These are phyloP conservation scores for Colletotrichum simmondsii DNA, from an alignment of 2,329 filamentous ascomycete genomes.

Conservation along the genomic window DNA sequence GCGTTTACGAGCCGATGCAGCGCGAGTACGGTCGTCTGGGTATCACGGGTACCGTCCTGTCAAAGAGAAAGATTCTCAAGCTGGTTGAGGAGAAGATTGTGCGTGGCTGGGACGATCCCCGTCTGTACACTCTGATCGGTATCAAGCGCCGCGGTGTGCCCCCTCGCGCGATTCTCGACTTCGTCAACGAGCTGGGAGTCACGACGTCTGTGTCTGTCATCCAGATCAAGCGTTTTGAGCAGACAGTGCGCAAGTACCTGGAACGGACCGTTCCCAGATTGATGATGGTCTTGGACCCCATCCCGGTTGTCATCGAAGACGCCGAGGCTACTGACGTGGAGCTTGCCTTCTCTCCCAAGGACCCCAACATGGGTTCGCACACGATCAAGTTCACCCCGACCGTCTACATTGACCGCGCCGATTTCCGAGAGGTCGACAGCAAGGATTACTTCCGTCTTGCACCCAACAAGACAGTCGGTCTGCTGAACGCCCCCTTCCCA, in stretches of 20 bases:
- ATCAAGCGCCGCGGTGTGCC: constrained; percentile 87
- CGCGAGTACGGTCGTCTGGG: constrained; percentile 78
- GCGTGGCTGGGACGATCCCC: constrained; percentile 89
- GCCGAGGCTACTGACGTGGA: constrained; percentile 72
- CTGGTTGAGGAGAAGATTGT: constrained; percentile 84
- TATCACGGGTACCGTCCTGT: constrained; percentile 75
- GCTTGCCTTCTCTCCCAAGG: constrained; percentile 85
- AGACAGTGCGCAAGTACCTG: constrained; percentile 85
- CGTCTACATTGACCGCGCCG: constrained; percentile 85
- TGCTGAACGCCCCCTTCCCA: constrained; percentile 77
- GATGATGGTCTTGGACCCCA: constrained; percentile 88
- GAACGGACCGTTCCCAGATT: constrained; percentile 89
- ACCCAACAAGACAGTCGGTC: constrained; percentile 80
- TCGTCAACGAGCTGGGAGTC: constrained; percentile 91
- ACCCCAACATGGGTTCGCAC: constrained; percentile 73
- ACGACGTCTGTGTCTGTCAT: constrained; percentile 85
- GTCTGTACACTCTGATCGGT: constrained; percentile 87
- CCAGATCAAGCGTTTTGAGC: constrained; percentile 84
- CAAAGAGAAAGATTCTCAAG: constrained; percentile 85
- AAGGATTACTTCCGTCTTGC: constrained; percentile 84
- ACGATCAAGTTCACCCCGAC: constrained; percentile 75
- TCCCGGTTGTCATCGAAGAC: constrained; percentile 85
- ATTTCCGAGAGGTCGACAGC: constrained; percentile 81
- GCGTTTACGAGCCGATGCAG: constrained; percentile 92
- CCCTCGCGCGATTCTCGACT: constrained; percentile 87